Conservation (phyloP, 257 asterid species). For the Solanum tarapatanum region DNA sequence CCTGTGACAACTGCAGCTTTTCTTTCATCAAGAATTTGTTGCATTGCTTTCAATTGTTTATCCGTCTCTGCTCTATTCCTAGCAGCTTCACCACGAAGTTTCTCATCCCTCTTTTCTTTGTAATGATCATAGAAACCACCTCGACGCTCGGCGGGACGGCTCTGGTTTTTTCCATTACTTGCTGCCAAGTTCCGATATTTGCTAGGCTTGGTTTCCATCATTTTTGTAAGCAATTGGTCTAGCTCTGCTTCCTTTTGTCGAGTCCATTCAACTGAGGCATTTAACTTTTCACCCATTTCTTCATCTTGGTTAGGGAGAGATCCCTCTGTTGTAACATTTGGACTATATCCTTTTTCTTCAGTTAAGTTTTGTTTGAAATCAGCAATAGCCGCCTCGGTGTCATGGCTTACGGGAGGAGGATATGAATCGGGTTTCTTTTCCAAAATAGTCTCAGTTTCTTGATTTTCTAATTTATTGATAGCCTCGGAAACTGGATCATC, state of each 20-base stretch:
- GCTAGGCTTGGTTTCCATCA: conserved; percentile 84
- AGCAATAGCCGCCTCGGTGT: conserved; percentile 17
- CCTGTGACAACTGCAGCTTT: conserved; percentile 37
- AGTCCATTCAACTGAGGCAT: conserved; percentile 77
- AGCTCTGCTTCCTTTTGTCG: conserved; percentile 89
- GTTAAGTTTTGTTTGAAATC: conserved; percentile 24
- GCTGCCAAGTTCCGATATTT: conserved; percentile 30
- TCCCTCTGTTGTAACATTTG: conserved; percentile 27
- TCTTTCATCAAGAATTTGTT: conserved; percentile 40
- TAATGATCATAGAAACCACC: conserved; percentile 57
- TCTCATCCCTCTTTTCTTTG: conserved; percentile 74
- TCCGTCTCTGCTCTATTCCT: conserved; percentile 47
- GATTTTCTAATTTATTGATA: conserved; percentile 16
- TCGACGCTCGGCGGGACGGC: conserved; percentile 40
- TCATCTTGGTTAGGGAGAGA: conserved; percentile 20
- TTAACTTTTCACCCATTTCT: conserved; percentile 31
- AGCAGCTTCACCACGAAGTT: conserved; percentile 51
- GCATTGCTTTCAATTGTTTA: conserved; percentile 36
- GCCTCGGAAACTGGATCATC: conserved; percentile 25
- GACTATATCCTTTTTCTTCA: conserved; percentile 19
- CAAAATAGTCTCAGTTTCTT: conserved; percentile 17
- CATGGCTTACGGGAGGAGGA: conserved; percentile 11
- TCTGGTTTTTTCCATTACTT: conserved; percentile 41
- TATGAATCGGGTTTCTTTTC: conserved; percentile 23
- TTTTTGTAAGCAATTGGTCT: conserved; percentile 67